phyloP scores from a whole-genome alignment of 2,329 filamentous ascomycete species.

The Colletotrichum sp. region DNA sequence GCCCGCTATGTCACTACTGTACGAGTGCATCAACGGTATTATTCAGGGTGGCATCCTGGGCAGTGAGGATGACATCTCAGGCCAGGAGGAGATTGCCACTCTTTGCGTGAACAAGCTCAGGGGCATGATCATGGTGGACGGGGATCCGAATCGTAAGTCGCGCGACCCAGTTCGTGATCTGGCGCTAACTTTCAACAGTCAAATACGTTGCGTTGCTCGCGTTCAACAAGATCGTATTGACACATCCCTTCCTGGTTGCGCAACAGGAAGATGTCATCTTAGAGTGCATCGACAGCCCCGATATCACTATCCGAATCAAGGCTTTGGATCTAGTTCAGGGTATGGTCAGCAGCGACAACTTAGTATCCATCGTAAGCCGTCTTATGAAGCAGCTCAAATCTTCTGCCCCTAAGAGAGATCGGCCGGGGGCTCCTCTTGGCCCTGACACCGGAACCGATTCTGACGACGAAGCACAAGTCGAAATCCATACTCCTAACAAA shows the following conservation, averaged over 20 bases:
- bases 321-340: constrained; percentile 90
- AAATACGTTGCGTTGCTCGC: constrained; percentile 97
- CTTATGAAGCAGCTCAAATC: constrained; percentile 86
- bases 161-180: too few species aligned
- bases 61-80: constrained; percentile 76
- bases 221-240: constrained; percentile 91
- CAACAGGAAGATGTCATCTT: constrained; percentile 96
- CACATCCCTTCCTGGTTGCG: constrained; percentile 86
- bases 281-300: constrained; percentile 92
- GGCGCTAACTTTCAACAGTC: constrained; percentile 48
- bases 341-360: constrained; percentile 89
- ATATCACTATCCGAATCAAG: constrained; percentile 94
- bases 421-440: constrained; percentile 48
- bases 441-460: constrained; percentile 46
- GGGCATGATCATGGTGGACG: constrained; percentile 92
- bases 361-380: constrained; percentile 83
- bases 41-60: constrained; percentile 95
- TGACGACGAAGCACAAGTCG: constrained; percentile 54
- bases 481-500: constrained; percentile 36
- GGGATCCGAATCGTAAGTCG: constrained; percentile 85
- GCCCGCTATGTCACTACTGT: constrained; percentile 95
- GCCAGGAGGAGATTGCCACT: constrained; percentile 88
- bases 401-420: constrained; percentile 56
- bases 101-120: constrained; percentile 92
- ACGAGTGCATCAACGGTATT: constrained; percentile 98